Conservation (phyloP, 352 stramenopile genomes). For the Thraustochytrium striatum region DNA sequence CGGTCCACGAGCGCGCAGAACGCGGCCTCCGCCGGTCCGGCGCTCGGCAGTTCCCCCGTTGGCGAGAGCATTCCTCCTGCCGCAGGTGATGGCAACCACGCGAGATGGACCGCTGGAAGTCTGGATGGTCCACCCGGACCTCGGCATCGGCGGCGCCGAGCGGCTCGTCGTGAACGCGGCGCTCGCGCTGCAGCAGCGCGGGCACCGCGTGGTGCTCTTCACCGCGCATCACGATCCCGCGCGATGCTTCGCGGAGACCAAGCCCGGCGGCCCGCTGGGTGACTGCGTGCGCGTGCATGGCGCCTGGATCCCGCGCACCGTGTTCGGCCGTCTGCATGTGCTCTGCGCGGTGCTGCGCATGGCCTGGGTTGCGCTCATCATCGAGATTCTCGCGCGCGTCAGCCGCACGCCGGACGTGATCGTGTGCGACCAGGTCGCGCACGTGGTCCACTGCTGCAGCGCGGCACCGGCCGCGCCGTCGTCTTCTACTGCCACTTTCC, state of each 20-base stretch:
- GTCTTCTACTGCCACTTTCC: constrained; percentile 99
- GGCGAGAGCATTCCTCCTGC: no score
- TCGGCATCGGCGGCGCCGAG: constrained; percentile 94
- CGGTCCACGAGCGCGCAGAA: not conserved
- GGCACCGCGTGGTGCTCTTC: constrained; percentile 77
- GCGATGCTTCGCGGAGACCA: constrained; percentile 91
- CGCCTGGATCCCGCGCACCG: constrained; percentile 83
- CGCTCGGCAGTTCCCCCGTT: not conserved
- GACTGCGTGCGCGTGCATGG: constrained; percentile 78
- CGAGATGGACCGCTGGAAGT: no score
- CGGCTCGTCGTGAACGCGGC: constrained; percentile 85
- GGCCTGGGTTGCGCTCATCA: constrained; percentile 75
- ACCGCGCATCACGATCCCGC: constrained; percentile 89
- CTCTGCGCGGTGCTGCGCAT: constrained; percentile 87
- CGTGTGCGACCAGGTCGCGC: constrained; percentile 57
- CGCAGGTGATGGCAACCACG: no score
- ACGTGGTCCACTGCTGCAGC: constrained; percentile 58
- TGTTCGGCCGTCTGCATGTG: constrained; percentile 79
- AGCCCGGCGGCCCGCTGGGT: constrained; percentile 58
- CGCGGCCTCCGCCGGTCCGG: not conserved
- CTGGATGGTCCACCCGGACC: constrained; percentile 91
- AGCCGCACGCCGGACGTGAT: constrained; percentile 53
- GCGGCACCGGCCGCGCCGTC: constrained; percentile 57
- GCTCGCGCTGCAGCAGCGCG: constrained; percentile 73
- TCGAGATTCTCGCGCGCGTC: constrained; percentile 2